Conservation (phyloP, 1,139 yeast genomes). For the Zygotorulaspora mrakii region DNA sequence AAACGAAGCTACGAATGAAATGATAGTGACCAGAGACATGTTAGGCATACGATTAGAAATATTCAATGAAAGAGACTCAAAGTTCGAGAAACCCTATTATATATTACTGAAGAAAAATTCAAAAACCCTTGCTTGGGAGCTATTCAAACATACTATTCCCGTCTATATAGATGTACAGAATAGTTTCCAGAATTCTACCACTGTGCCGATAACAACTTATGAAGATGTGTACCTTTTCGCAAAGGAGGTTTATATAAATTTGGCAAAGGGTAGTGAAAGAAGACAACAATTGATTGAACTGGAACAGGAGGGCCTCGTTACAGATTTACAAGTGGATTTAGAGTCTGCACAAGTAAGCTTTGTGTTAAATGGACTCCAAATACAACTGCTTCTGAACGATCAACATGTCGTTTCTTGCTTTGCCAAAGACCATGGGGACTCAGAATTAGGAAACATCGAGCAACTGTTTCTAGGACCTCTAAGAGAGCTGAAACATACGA, state of each 20-base stretch:
- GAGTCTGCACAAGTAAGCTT: constrained; percentile 25
- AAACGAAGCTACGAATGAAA: constrained; percentile 16
- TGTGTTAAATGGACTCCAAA: constrained; percentile 9
- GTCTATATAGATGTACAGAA: constrained; percentile 36
- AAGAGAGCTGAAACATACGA: constrained; percentile 8
- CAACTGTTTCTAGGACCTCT: constrained; percentile 12
- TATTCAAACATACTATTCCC: constrained; percentile 47
- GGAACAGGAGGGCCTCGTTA: constrained; percentile 16
- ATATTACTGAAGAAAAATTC: constrained; percentile 38
- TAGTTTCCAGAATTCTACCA: constrained; percentile 20
- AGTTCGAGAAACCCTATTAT: constrained; percentile 43
- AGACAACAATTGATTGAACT: constrained; percentile 19
- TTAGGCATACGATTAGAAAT: constrained; percentile 47
- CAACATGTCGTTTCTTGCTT: constrained; percentile 21
- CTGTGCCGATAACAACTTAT: constrained; percentile 16
- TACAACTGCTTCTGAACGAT: constrained; percentile 19
- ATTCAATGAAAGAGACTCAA: constrained; percentile 33
- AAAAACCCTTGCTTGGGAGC: constrained; percentile 36
- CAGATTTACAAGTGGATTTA: constrained; percentile 23
- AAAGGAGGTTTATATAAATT: constrained; percentile 24
- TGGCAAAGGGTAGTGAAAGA: constrained; percentile 16
- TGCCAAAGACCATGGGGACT: constrained; percentile 9
- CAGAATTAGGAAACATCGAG: neutral
- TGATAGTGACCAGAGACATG: constrained; percentile 26
- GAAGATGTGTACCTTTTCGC: constrained; percentile 30